Conservation (phyloP, 2,329 filamentous ascomycete species). For the Fusarium pseudoanthophilum region DNA sequence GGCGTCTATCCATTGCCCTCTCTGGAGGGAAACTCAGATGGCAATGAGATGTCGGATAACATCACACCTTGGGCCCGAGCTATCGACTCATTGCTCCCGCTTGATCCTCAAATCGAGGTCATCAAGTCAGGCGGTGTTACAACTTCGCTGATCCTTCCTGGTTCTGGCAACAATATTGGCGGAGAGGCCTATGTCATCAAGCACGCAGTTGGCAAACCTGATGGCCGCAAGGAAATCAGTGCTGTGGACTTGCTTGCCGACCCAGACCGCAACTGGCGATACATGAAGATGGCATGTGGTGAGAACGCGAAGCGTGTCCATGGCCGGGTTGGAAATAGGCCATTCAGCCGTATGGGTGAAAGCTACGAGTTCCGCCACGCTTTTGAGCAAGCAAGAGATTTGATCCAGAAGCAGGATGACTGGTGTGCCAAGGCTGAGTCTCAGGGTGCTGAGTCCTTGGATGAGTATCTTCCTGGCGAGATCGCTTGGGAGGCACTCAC, state of each 20-base stretch:
- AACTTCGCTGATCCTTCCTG: constrained; percentile 73
- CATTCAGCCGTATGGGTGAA: constrained; percentile 72
- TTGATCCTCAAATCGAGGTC: constrained; percentile 72
- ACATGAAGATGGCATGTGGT: constrained; percentile 82
- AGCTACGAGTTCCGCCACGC: constrained; percentile 76
- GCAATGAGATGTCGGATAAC: constrained; percentile 71
- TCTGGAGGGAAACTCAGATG: constrained; percentile 65
- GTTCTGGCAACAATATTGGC: constrained; percentile 78
- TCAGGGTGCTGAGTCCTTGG: constrained; percentile 61
- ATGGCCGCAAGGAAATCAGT: constrained; percentile 72
- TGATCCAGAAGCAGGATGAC: constrained; percentile 71
- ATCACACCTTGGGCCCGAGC: constrained; percentile 76
- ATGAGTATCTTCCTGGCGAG: constrained; percentile 69
- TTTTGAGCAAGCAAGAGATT: constrained; percentile 69
- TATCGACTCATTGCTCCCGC: constrained; percentile 71
- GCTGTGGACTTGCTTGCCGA: constrained; percentile 73
- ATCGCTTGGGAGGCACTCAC: constrained; percentile 71
- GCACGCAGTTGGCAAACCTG: constrained; percentile 68
- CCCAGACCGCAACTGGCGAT: constrained; percentile 72
- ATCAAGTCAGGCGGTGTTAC: constrained; percentile 81
- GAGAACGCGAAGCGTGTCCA: constrained; percentile 75
- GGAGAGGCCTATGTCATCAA: constrained; percentile 78
- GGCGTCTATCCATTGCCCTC: constrained; percentile 68
- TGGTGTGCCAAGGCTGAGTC: constrained; percentile 70
- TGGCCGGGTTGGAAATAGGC: constrained; percentile 63